These are phyloP conservation scores for Termitomyces sp. DNA, from an alignment of 768 basidiomycete species.

Conservation along the genomic window DNA sequence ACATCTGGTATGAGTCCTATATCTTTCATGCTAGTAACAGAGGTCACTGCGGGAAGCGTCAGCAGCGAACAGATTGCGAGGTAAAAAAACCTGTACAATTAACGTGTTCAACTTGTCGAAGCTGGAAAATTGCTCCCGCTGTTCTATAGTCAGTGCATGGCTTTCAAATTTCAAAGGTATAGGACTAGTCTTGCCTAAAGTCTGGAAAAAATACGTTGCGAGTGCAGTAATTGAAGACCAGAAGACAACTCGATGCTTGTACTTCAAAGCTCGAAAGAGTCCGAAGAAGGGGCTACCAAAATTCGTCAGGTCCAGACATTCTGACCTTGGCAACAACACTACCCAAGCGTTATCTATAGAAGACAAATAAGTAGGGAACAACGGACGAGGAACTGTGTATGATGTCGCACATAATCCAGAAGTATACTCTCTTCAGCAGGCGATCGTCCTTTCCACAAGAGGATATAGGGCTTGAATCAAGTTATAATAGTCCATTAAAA, in stretches of 20 bases:
- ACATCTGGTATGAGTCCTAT: conserved; percentile 44
- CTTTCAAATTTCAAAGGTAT: conserved; percentile 16
- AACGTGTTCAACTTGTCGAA: conserved; percentile 22
- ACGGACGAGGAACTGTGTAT: neutral
- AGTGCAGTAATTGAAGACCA: conserved; percentile 47
- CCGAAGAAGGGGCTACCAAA: conserved; percentile 34
- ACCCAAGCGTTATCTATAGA: conserved; percentile 41
- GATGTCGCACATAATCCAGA: conserved; percentile 52
- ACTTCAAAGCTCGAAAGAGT: conserved; percentile 40
- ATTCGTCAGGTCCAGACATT: neutral
- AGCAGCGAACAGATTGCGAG: neutral
- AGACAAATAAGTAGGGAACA: neutral
- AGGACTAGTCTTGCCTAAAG: conserved; percentile 40
- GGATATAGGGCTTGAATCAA: conserved; percentile 51
- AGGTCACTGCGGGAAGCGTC: conserved; percentile 21
- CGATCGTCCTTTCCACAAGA: conserved; percentile 46
- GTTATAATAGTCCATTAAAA: conserved; percentile 4
- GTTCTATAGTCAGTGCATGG: neutral
- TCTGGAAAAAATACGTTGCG: conserved; percentile 46
- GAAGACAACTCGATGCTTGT: conserved; percentile 51
- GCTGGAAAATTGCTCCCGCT: conserved; percentile 40
- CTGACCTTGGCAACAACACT: conserved; percentile 1
- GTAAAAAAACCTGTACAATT: conserved; percentile 14
- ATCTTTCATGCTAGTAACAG: conserved; percentile 34
- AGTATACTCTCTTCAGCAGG: conserved; percentile 57